phyloP scores from a whole-genome alignment of 164 flowering plant genomes.

The Nelumbo lutea region DNA sequence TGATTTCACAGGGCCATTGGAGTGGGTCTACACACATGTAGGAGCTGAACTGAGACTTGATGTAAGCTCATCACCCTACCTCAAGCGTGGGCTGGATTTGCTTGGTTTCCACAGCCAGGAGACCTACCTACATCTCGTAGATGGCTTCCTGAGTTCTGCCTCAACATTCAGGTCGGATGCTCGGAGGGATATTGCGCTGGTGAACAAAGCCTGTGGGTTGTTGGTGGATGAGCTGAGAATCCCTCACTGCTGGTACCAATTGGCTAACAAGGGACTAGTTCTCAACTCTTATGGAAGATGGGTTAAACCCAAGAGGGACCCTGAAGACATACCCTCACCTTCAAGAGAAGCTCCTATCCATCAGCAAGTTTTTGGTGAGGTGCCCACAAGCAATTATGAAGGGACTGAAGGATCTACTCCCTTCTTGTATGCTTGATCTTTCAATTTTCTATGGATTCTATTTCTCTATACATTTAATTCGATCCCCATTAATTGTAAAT shows the following conservation, averaged over 20 bases:
- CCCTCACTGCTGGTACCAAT: slow-evolving; percentile 47
- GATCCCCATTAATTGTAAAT: too few species aligned
- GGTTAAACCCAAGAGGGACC: slow-evolving; percentile 50
- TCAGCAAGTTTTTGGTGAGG: not conserved
- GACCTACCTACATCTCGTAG: slow-evolving; percentile 53
- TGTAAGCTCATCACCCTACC: slow-evolving; percentile 28
- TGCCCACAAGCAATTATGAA: slow-evolving; percentile 26
- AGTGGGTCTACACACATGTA: slow-evolving; percentile 53
- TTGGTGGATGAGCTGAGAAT: slow-evolving; percentile 33
- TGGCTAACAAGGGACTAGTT: slow-evolving; percentile 50
- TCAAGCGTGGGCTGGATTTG: slow-evolving; percentile 32
- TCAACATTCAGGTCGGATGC: slow-evolving; percentile 32
- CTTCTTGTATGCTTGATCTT: not conserved
- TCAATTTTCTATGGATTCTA: too few species aligned
- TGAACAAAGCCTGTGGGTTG: slow-evolving; percentile 46
- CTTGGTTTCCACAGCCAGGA: slow-evolving; percentile 40
- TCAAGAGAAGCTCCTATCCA: not conserved
- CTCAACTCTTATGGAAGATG: slow-evolving; percentile 48
- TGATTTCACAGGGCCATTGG: slow-evolving; percentile 24
- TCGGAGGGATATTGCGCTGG: slow-evolving; percentile 38
- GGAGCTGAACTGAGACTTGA: slow-evolving; percentile 55
- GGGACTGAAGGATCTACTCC: not conserved
- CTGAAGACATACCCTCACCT: slow-evolving; percentile 54
- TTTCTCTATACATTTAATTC: too few species aligned
- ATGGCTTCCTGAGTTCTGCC: slow-evolving; percentile 26